Conservation (phyloP, 768 basidiomycete species). For the Trametes cinnabarina region DNA sequence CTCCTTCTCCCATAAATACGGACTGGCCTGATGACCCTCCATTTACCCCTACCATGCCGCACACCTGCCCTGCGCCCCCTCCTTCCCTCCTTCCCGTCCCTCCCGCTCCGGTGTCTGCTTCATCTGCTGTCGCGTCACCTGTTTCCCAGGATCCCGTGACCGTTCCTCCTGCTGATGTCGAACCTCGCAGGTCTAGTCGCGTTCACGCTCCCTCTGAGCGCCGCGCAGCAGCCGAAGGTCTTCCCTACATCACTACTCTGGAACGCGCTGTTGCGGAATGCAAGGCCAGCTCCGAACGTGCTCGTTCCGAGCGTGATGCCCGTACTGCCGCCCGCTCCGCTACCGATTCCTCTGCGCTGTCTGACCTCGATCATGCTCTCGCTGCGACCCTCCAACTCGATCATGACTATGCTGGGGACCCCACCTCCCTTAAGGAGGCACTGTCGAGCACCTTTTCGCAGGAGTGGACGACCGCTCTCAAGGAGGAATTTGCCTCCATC, state of each 20-base stretch:
- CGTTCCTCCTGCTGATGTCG: neutral
- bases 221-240: conserved; percentile 11
- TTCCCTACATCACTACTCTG: neutral
- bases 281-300: conserved; percentile 9
- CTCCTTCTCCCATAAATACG: no score
- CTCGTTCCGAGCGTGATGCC: conserved; percentile 4
- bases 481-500: conserved; percentile 24
- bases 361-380: conserved; percentile 5
- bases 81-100: no score
- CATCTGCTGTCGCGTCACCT: neutral
- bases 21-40: no score
- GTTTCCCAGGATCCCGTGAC: neutral
- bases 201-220: conserved; percentile 7
- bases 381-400: conserved; percentile 17
- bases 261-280: conserved; percentile 4
- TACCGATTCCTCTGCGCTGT: neutral
- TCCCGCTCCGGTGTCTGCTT: no score
- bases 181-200: no score
- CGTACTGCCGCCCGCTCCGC: neutral
- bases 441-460: conserved; percentile 16
- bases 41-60: no score
- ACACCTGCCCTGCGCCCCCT: no score
- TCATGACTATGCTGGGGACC: conserved; percentile 23
- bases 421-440: conserved; percentile 21
- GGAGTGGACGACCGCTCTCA: conserved; percentile 25